Base-by-base conservation (phyloP, 257 asterid species). In the Solanum neorickii region DNA sequence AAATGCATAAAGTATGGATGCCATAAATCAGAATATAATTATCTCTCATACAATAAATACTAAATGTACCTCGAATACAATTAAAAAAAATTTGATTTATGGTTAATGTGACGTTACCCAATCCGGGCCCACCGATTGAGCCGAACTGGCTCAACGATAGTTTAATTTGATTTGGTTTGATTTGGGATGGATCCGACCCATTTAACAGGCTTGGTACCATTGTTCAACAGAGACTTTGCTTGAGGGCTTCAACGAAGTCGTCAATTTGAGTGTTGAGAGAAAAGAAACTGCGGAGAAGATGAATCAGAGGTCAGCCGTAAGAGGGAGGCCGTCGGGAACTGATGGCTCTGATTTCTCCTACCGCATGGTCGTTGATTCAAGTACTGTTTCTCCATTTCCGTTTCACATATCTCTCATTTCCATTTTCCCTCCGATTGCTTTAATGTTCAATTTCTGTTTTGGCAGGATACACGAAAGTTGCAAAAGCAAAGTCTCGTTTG, bases 331-430 rank as follows among this genome's bases (percentile, higher is more conserved):
- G 65, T 91, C 94, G n/a, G 98, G 98, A 70, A 94, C 98, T 5
- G 99, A 97, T 60, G 98, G 99, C 42, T 95, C 97, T 41, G 99
- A 95, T 92, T 97, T 92, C 90, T 94, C 98, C 60, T 95, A 90
- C 87, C 98, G 99, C 86, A 97, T 97, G 99, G 98, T 95, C 83
- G 98, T 97, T 66, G 98, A 97, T 90, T 94, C 98, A 47, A 93
- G 99, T 94, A 74, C 41, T 69, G 33, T 31, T 23, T 42, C 27
- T 16, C 5, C 49, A 2, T 68, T 70, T 52, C 49, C 7, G 7
- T 42, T 65, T 65, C 7, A 12, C 18, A 37, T 68, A 73, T 31
- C 49, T 31, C 47, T 76, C 75, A 18, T 44, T 66, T 68, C 10
- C 37, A 23, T 75, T 85, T 27, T 31, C 5, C n/a, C 15, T 89